Evolutionary conservation across 306 rosid species (phyloP).

Genomic region (Begonia fuchsioides): DNA sequence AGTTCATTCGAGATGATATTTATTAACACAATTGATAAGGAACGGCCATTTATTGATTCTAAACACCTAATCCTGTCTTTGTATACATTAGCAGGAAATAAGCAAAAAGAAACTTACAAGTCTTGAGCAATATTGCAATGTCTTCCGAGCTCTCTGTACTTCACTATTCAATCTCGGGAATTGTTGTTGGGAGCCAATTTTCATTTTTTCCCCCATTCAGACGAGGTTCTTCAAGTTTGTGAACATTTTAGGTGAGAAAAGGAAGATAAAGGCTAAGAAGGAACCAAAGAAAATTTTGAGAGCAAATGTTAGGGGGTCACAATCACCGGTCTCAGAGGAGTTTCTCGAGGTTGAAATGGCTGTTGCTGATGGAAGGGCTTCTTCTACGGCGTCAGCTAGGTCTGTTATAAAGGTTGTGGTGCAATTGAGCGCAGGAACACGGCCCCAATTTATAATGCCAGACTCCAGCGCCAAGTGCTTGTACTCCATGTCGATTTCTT

Average conservation of each 20-base stretch:
- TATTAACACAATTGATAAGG: too few species aligned
- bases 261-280: constrained; percentile 42
- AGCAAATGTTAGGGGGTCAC: constrained; percentile 33
- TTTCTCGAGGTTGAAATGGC: constrained; percentile 29
- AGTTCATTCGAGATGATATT: too few species aligned
- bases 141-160: too few species aligned
- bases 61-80: too few species aligned
- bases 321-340: constrained; percentile 32
- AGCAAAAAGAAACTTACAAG: too few species aligned
- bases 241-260: constrained; percentile 61
- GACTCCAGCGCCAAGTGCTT: constrained; percentile 83
- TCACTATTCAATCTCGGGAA: too few species aligned
- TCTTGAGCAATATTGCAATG: too few species aligned
- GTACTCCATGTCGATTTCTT: constrained; percentile 97
- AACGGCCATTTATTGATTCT: too few species aligned
- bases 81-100: too few species aligned
- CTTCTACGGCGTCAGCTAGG: constrained; percentile 83
- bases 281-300: constrained; percentile 67
- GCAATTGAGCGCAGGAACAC: constrained; percentile 87
- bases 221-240: constrained; percentile 35
- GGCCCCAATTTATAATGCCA: constrained; percentile 90
- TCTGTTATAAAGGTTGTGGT: constrained; percentile 76
- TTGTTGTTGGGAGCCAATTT: too few species aligned
- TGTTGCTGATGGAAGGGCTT: constrained; percentile 80
- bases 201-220: neutral